Evolutionary conservation across 129 eudicot species (phyloP).

Genomic region (Flaveria robusta): DNA sequence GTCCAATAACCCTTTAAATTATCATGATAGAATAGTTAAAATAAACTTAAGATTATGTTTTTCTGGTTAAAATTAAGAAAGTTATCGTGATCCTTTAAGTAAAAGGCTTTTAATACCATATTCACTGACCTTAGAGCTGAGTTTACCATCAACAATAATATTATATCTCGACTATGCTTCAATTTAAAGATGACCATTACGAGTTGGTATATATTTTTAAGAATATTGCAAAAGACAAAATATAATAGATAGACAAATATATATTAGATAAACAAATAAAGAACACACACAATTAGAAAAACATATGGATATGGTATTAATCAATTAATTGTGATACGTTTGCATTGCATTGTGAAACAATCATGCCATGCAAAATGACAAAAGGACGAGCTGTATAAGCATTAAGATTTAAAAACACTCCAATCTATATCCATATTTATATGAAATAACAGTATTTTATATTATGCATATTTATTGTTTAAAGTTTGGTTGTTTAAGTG

Average conservation of each 20-base stretch:
- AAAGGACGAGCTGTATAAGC: slow-evolving; percentile 30
- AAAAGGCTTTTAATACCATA: too few relatives aligned
- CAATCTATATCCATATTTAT: slow-evolving; percentile 28
- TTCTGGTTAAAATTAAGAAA: too few relatives aligned
- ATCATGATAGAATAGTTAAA: too few relatives aligned
- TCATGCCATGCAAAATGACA: slow-evolving; percentile 36
- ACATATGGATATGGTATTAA: slow-evolving; percentile 11
- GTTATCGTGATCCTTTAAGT: too few relatives aligned
- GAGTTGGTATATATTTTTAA: neutral
- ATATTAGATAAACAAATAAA: neutral
- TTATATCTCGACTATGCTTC: neutral
- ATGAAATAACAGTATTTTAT: neutral
- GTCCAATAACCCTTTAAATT: too few relatives aligned
- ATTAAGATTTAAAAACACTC: slow-evolving; percentile 13
- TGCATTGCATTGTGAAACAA: slow-evolving; percentile 24
- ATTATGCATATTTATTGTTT: neutral
- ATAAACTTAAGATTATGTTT: too few relatives aligned
- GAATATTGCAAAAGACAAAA: neutral
- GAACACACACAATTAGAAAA: slow-evolving; percentile 6
- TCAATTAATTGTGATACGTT: neutral
- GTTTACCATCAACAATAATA: neutral
- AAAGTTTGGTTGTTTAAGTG: neutral
- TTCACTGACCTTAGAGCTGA: too few relatives aligned
- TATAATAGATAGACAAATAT: too few relatives aligned
- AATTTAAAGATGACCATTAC: neutral